Evolutionary conservation across 768 basidiomycete species (phyloP).

Genomic region (Macrolepiota dolichaula): DNA sequence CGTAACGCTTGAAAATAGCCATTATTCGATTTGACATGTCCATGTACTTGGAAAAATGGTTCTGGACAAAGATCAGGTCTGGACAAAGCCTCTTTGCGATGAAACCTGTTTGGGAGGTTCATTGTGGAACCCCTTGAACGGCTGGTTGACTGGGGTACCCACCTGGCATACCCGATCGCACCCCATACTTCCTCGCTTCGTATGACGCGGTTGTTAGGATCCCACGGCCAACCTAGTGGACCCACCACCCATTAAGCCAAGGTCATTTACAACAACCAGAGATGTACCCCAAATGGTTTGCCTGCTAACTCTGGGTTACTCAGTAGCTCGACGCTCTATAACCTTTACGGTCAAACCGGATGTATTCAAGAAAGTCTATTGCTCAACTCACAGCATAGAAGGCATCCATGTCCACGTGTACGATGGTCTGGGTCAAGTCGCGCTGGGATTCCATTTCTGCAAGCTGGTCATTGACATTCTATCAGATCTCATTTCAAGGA

Average conservation of each 20-base stretch:
- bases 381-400: constrained; percentile 61
- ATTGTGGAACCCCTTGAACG: not conserved
- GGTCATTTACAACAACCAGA: constrained; percentile 14
- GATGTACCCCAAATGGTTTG: constrained; percentile 69
- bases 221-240: constrained; percentile 65
- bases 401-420: constrained; percentile 96
- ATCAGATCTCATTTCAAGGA: not conserved
- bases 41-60: constrained; percentile 57
- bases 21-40: constrained; percentile 76
- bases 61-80: constrained; percentile 67
- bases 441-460: constrained; percentile 68
- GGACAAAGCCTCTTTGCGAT: constrained; percentile 94
- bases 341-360: not conserved
- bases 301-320: constrained; percentile 60
- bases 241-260: constrained; percentile 14
- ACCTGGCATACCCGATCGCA: constrained; percentile 96
- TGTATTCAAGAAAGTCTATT: not conserved
- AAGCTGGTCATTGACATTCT: constrained; percentile 37
- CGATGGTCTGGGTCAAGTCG: constrained; percentile 80
- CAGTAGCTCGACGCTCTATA: constrained; percentile 66
- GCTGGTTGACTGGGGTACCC: constrained; percentile 15
- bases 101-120: constrained; percentile 52
- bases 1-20: constrained; percentile 64
- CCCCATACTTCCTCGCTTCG: constrained; percentile 86
- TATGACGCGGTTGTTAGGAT: constrained; percentile 90